Base-by-base conservation (phyloP, 176 grass and related monocot genomes). In the Ampelocalamus luodianensis region DNA sequence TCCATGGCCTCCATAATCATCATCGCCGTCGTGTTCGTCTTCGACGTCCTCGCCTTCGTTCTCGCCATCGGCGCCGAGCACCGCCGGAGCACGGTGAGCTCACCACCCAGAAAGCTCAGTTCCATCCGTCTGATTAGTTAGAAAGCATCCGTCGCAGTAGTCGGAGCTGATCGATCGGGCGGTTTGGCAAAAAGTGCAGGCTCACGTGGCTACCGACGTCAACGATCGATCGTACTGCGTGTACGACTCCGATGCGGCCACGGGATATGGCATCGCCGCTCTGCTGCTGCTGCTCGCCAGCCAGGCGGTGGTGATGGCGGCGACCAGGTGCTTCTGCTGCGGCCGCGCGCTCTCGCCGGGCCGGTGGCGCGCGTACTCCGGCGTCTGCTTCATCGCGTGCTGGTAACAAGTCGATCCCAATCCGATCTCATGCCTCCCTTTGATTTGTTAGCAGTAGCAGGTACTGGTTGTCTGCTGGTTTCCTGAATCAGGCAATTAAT, bases 11-110 rank as follows among this genome's bases (percentile, higher is more conserved):
- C 86, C 68, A 53, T 80, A 36, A 84, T 87, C 53, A 1, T 95
- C 43, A 12, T 93, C 76, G 9, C 42, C 51, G 55, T 77, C 50
- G 69, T 97, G 24, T 54, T 90, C 74, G 4, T 82, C 88, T 0
- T 97, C 73, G 92, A 97, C 83, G 16, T 94, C n/a, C 29, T 93
- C 74, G 95, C 95, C 81, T 97, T 97, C 85, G 89, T 85, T 56
- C 92, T 97, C 77, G 92, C 95, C 68, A 79, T 97, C 64, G 95
- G 87, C 38, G 95, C 92, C 59, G 92, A 97, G 90, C 90, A 80
- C 37, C 95, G 90, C 15, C 89, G 95, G 16, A 97, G 90, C 91
- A 91, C 68, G 71, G 94, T 97, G 24, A 78, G 54, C 39, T 8
- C 17, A 0, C 7, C 2, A 68, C 8, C 53, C 39, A 27, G 18